A percentile compares a stretch with the other conserved stretches of the same genome.
These are phyloP conservation scores for Chlorociboria aeruginascens DNA, from an alignment of 495 filamentous ascomycete genomes.

Conservation along the genomic window DNA sequence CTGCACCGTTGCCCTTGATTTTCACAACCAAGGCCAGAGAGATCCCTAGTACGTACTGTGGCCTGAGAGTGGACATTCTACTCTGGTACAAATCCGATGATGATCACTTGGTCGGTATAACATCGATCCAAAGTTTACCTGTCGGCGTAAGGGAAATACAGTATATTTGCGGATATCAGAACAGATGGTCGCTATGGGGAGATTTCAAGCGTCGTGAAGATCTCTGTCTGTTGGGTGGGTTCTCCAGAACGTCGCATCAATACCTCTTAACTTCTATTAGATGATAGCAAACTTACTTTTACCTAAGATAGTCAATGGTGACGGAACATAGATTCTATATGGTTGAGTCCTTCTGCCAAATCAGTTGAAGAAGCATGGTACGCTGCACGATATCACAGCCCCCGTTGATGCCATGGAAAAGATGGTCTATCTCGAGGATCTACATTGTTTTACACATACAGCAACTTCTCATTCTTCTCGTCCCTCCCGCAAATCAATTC, in stretches of 20 bases:
- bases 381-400: no score
- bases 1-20: slow-evolving; percentile 24
- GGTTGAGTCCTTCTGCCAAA: no score
- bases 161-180: slow-evolving; percentile 27
- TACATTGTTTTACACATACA: slow-evolving; percentile 24
- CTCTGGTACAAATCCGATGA: slow-evolving; percentile 32
- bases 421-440: no score
- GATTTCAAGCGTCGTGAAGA: slow-evolving; percentile 23
- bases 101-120: slow-evolving; percentile 32
- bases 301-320: no score
- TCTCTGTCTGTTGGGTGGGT: slow-evolving; percentile 23
- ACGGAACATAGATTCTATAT: no score
- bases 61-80: slow-evolving; percentile 31
- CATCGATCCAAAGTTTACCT: slow-evolving; percentile 29
- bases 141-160: slow-evolving; percentile 19
- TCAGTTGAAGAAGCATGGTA: no score
- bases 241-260: slow-evolving; percentile 13
- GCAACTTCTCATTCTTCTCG: slow-evolving; percentile 22
- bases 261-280: slow-evolving; percentile 23
- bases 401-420: no score
- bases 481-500: slow-evolving; percentile 23
- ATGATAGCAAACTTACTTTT: neutral
- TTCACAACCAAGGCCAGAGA: slow-evolving; percentile 27
- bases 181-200: slow-evolving; percentile 21
- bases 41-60: slow-evolving; percentile 23